These are phyloP conservation scores for Aspergillus haitiensis DNA, from an alignment of 495 filamentous ascomycete species.

Conservation along the genomic window DNA sequence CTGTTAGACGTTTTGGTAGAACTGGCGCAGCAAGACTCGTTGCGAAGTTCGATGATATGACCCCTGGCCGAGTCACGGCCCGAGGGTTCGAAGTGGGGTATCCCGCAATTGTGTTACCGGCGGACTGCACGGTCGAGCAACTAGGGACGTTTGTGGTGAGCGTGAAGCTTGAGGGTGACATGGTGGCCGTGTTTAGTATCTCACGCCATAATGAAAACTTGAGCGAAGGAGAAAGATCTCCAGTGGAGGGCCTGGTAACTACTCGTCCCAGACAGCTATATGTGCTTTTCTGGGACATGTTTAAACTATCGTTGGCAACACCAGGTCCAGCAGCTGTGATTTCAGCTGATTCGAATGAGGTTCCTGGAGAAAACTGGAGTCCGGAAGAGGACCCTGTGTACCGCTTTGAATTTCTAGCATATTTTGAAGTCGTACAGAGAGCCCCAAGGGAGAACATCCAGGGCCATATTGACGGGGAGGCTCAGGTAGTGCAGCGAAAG, in stretches of 20 bases:
- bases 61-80: neutral
- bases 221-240: neutral
- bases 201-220: neutral
- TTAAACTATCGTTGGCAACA: neutral
- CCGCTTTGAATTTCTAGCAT: constrained; percentile 5
- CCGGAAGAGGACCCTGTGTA: constrained; percentile 4
- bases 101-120: neutral
- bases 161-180: neutral
- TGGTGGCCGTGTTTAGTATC: neutral
- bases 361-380: no score
- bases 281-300: constrained; percentile 9
- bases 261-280: neutral
- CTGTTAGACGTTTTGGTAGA: constrained; percentile 7
- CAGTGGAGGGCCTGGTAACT: neutral
- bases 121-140: neutral
- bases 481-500: neutral
- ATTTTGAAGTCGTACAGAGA: constrained; percentile 4
- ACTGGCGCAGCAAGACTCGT: neutral
- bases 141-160: neutral
- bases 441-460: neutral
- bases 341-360: neutral
- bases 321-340: constrained; percentile 3
- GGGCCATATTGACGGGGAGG: neutral
- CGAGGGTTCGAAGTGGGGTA: constrained; percentile 5
- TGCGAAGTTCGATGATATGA: constrained; percentile 11